Base-by-base conservation (phyloP, 371 early-diverging fungal genomes). In the Lichtheimia corymbifera region DNA sequence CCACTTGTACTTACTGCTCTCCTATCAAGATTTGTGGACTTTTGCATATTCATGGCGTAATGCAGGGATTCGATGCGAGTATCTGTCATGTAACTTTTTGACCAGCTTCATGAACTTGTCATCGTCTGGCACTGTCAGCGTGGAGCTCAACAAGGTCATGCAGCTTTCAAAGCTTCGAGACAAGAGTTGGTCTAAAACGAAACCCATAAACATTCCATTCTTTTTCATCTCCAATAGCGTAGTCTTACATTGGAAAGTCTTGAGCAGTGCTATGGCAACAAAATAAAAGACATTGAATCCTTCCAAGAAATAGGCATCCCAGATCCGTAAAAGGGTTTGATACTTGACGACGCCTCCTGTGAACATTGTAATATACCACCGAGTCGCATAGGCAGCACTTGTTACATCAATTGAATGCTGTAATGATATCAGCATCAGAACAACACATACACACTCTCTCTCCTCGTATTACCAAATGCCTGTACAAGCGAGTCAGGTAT, bases 361-460 rank as follows among this genome's bases (percentile, higher is more conserved):
- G 61, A 84, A 88, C 22, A 88, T 66, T 0, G 88, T 88, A 40
- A 86, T 84, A 42, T 86, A 88, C 88, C 88, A 88, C 22, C 82
- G 77, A 1, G 86, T 85, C 5, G 86, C 77, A 69, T 83, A 88
- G 12, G 80, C 73, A 14, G 77, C 77, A 9, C 77, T 83, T 0
- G 73, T 66, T 35, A 87, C 64, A 9, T 78, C 82, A 59, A 85
- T 63, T 0, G 69, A 72, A 50, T 71, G 61, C 84, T 86, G 55
- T 40, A 35, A 24, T 27, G 52, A 53, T 27, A 53, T 45, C 0
- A 13, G 11, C 30, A 59, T 43, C 11, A 20, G 25, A 24, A 28
- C 20, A 52, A 18, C 42, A 55, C 50, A 20, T 15, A 17, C 40
- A 30, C 45, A 40, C 45, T 40, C 55, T 18, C 18, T 20, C 9